A percentile compares a stretch with the other conserved stretches of the same genome.
Conservation (phyloP, 192 early-diverging fungal species). For the Backusella luteola region DNA sequence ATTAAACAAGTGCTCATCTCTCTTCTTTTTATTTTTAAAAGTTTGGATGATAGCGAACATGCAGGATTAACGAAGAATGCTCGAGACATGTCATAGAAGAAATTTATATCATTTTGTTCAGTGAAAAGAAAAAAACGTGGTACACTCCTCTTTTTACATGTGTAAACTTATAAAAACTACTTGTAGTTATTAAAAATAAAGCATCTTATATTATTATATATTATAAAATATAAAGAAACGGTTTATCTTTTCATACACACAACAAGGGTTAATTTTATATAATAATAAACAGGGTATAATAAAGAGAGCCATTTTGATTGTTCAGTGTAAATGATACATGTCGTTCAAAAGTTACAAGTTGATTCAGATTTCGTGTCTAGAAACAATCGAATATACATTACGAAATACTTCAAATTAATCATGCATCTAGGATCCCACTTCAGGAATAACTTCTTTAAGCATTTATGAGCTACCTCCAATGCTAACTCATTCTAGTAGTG, state of each 20-base stretch:
- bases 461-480: no score
- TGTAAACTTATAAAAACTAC: conserved; percentile 5
- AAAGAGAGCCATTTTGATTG: no score
- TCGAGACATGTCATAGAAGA: conserved; percentile 13
- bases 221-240: not conserved
- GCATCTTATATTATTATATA: not conserved
- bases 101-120: not conserved
- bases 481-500: no score
- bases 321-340: no score
- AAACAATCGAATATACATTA: no score
- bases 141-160: not conserved
- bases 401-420: no score
- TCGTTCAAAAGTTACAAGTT: no score
- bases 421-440: no score
- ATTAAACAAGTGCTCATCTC: not conserved
- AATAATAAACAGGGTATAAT: no score
- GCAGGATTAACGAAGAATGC: conserved; percentile 19
- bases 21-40: conserved; percentile 14
- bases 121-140: not conserved
- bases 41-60: conserved; percentile 24
- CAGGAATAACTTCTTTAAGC: no score
- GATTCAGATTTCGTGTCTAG: no score
- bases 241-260: not conserved
- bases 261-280: no score
- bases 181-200: not conserved